These are phyloP conservation scores for Boletus edulis DNA, from an alignment of 768 basidiomycete genomes.

Conservation along the genomic window DNA sequence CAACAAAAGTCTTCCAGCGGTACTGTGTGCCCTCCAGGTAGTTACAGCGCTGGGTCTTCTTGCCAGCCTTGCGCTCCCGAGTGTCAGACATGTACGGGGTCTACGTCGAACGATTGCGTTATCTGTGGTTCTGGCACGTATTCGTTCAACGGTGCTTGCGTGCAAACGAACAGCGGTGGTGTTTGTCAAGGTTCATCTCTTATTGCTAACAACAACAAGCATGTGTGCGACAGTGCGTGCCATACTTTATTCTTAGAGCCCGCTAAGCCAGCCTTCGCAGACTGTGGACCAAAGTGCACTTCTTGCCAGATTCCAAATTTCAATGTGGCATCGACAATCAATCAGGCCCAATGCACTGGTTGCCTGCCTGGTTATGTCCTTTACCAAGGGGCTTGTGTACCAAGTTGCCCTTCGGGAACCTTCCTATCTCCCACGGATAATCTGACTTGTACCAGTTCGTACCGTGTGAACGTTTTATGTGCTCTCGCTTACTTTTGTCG, in stretches of 20 bases:
- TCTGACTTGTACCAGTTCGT: constrained; percentile 70
- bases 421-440: constrained; percentile 73
- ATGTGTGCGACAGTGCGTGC: constrained; percentile 72
- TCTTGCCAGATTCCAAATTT: constrained; percentile 75
- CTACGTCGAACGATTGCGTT: constrained; percentile 68
- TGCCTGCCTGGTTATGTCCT: constrained; percentile 79
- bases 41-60: constrained; percentile 53
- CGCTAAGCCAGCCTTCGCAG: constrained; percentile 35
- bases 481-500: constrained; percentile 7
- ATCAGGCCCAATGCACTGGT: constrained; percentile 68
- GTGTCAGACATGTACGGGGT: constrained; percentile 69
- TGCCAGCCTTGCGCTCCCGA: constrained; percentile 62
- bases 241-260: neutral
- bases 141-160: constrained; percentile 68
- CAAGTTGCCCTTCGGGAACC: constrained; percentile 68
- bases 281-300: constrained; percentile 81
- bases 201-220: constrained; percentile 78
- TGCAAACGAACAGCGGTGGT: constrained; percentile 60
- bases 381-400: constrained; percentile 65
- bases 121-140: constrained; percentile 63
- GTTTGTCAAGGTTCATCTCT: constrained; percentile 69
- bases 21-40: constrained; percentile 59
- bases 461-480: neutral
- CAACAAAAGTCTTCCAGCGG: constrained; percentile 51
- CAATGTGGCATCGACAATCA: constrained; percentile 59